Evolutionary conservation across 2,329 filamentous ascomycete genomes (phyloP).

Genomic region (Sporothrix pseudoabietina): DNA sequence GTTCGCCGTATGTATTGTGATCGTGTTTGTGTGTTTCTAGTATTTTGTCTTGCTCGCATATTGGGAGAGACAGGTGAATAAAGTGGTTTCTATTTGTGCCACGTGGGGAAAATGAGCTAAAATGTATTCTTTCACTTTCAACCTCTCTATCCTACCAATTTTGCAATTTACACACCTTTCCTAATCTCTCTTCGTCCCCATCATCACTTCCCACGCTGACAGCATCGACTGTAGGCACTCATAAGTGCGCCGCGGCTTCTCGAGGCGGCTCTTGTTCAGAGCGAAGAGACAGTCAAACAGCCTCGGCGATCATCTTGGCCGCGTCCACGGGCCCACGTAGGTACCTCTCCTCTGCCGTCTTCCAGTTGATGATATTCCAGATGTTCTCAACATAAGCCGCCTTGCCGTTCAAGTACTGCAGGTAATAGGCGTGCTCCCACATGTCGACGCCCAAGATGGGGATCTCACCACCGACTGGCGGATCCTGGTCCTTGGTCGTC

Average conservation of each 20-base stretch:
- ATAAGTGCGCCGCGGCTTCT: background rate
- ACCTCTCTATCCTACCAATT: background rate
- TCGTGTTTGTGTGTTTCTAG: background rate
- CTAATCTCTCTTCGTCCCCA: background rate
- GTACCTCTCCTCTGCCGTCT: slow-evolving; percentile 66
- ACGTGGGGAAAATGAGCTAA: background rate
- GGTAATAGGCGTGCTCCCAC: slow-evolving; percentile 93
- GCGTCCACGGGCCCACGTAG: slow-evolving; percentile 50
- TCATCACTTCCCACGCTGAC: background rate
- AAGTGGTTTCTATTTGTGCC: slow-evolving; percentile 19
- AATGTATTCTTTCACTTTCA: background rate
- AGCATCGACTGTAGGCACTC: background rate
- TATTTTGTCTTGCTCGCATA: background rate
- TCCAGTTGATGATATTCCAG: slow-evolving; percentile 80
- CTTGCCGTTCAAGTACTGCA: slow-evolving; percentile 73
- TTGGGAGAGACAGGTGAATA: background rate
- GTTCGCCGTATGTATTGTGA: slow-evolving; percentile 11
- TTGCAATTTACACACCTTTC: background rate
- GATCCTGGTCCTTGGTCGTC: slow-evolving; percentile 86
- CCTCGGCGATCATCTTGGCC: slow-evolving; percentile 50
- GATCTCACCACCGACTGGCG: slow-evolving; percentile 64
- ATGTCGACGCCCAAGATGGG: slow-evolving; percentile 81
- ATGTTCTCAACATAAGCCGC: slow-evolving; percentile 74
- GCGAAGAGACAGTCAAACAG: slow-evolving; percentile 40
- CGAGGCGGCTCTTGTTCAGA: background rate